A percentile compares a stretch with the other conserved stretches of the same genome.
Conservation (phyloP, 1,139 yeast genomes). For the Geotrichum citri-aurantii region DNA sequence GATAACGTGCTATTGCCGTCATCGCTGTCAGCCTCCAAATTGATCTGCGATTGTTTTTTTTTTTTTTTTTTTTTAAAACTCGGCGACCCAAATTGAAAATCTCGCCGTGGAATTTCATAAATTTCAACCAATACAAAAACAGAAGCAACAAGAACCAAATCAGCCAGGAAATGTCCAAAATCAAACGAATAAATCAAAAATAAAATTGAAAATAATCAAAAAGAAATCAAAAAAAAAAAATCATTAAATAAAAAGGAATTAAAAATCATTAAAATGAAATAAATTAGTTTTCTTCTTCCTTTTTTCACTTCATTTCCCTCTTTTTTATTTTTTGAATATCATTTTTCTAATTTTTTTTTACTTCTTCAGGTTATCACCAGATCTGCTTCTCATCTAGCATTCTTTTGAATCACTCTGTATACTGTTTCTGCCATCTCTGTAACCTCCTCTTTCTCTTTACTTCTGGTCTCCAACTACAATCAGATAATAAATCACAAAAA, state of each 20-base stretch:
- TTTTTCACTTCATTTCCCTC: background rate
- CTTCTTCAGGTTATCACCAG: background rate
- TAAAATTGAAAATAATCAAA: background rate
- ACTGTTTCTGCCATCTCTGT: background rate
- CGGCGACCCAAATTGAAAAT: background rate
- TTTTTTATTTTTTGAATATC: background rate
- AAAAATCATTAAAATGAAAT: background rate
- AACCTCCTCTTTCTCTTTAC: background rate
- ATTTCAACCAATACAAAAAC: background rate
- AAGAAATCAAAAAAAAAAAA: background rate
- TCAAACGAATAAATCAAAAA: background rate
- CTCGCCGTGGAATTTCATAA: background rate
- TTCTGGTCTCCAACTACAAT: background rate
- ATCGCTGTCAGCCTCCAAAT: too few relatives aligned
- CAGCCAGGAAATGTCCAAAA: background rate
- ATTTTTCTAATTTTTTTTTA: background rate
- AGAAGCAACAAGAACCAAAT: background rate
- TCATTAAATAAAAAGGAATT: too few relatives aligned
- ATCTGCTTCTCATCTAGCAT: background rate
- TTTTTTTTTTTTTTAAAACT: too few relatives aligned
- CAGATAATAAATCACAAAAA: conserved; percentile 1
- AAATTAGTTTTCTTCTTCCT: background rate
- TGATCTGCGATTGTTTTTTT: too few relatives aligned
- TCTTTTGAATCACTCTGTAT: background rate
- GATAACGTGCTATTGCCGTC: too few relatives aligned